Conservation (phyloP, 495 filamentous ascomycete genomes). For the Penicillium verhagenii region DNA sequence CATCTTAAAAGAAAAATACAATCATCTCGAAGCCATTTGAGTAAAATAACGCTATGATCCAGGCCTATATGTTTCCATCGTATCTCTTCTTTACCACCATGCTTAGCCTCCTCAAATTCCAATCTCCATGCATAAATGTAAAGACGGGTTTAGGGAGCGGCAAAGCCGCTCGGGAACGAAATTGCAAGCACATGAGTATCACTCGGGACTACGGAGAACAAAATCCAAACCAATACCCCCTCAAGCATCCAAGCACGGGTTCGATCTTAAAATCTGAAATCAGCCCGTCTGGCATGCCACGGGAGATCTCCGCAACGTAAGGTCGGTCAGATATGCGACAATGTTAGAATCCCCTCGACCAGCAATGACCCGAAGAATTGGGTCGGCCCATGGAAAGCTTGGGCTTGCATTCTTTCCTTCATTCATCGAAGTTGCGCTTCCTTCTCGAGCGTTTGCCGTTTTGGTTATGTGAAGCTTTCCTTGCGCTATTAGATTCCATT, state of each 20-base stretch:
- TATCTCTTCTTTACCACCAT: no score
- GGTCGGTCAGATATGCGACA: conserved; percentile 4
- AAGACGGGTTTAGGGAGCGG: no score
- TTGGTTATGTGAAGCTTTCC: conserved; percentile 9
- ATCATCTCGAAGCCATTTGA: no score
- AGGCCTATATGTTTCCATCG: no score
- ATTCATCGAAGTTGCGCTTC: conserved; percentile 17
- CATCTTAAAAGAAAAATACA: no score
- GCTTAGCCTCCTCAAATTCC: no score
- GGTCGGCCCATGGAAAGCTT: neutral
- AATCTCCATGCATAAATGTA: no score
- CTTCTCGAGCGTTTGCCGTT: conserved; percentile 5
- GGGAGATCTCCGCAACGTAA: neutral
- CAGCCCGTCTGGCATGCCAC: neutral
- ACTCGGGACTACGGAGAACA: neutral
- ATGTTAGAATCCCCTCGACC: neutral
- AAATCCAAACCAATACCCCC: neutral
- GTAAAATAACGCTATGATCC: no score
- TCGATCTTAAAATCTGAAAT: neutral
- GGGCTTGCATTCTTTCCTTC: conserved; percentile 22
- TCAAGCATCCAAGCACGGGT: no score
- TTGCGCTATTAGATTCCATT: conserved; percentile 11
- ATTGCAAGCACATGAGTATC: no score
- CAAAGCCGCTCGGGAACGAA: no score
- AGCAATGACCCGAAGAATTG: neutral